Evolutionary conservation across 1,284 basidiomycete genomes (phyloP).

Genomic region (Pseudozyma tsukubaensis): DNA sequence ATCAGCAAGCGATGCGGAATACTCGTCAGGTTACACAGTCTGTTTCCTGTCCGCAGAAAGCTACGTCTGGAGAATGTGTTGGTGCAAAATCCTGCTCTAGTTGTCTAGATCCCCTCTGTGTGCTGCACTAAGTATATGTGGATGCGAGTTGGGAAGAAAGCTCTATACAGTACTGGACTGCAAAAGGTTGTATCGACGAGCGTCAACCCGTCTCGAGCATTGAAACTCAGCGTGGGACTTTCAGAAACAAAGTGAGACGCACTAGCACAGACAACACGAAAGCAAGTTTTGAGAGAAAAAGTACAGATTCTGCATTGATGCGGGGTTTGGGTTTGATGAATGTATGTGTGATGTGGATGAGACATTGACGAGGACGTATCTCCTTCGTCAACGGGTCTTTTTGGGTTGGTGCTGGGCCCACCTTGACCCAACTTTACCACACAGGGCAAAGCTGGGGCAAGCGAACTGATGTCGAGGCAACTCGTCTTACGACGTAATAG

Average conservation of each 20-base stretch:
- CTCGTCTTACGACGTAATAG: too few relatives aligned
- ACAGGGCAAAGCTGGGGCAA: neutral
- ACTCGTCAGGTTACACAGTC: too few relatives aligned
- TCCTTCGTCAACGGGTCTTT: neutral
- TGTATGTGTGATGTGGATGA: neutral
- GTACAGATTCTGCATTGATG: conserved; percentile 54
- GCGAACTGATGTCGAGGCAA: neutral
- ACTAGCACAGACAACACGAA: neutral
- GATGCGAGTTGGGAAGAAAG: too few relatives aligned
- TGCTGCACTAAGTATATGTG: too few relatives aligned
- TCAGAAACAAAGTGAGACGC: neutral
- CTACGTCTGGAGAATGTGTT: too few relatives aligned
- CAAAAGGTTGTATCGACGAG: neutral
- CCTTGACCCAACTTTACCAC: neutral
- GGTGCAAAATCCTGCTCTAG: too few relatives aligned
- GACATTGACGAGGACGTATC: neutral
- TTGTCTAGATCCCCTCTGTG: too few relatives aligned
- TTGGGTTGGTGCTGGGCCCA: neutral
- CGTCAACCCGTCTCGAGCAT: neutral
- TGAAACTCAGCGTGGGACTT: too few relatives aligned
- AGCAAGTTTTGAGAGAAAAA: conserved; percentile 16
- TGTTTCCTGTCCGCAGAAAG: too few relatives aligned
- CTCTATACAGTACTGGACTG: too few relatives aligned
- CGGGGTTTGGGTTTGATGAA: conserved; percentile 10
- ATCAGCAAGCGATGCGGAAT: neutral